Percentiles rank a stretch among this genome's conserved stretches.
Evolutionary conservation across 148 eudicot species (phyloP).

Genomic region (Amaranthus cruentus): DNA sequence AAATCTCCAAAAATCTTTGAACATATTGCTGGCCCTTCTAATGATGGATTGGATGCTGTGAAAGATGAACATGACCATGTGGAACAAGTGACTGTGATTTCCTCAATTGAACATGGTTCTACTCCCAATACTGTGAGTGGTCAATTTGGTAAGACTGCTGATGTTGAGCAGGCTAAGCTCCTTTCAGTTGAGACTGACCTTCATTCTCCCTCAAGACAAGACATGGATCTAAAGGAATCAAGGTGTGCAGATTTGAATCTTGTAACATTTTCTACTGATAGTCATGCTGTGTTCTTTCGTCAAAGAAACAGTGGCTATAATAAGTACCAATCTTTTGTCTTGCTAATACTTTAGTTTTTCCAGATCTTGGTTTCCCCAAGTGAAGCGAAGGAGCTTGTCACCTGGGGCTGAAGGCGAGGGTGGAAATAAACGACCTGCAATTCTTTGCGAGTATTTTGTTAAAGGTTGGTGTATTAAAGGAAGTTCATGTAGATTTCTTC

Average conservation of each 20-base stretch:
- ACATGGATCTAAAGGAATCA: slow-evolving; percentile 28
- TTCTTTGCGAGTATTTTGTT: slow-evolving; percentile 65
- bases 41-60: background rate
- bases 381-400: slow-evolving; percentile 54
- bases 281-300: slow-evolving; percentile 11
- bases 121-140: slow-evolving; percentile 14
- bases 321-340: slow-evolving; percentile 23
- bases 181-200: slow-evolving; percentile 26
- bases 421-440: slow-evolving; percentile 54
- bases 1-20: slow-evolving; percentile 17
- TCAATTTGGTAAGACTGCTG: slow-evolving; percentile 21
- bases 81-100: slow-evolving; percentile 8
- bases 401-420: slow-evolving; percentile 35
- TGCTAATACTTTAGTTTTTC: slow-evolving; percentile 38
- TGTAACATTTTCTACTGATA: slow-evolving; percentile 10
- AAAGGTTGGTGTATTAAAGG: slow-evolving; percentile 98
- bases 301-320: slow-evolving; percentile 14
- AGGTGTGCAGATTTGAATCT: slow-evolving; percentile 44
- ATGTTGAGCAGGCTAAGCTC: slow-evolving; percentile 24
- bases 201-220: slow-evolving; percentile 35
- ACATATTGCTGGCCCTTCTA: slow-evolving; percentile 13
- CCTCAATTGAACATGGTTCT: slow-evolving; percentile 22
- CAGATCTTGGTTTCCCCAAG: slow-evolving; percentile 52
- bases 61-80: slow-evolving; percentile 13
- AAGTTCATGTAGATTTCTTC: slow-evolving; percentile 77